Evolutionary conservation across 306 rosid species (phyloP).

Genomic region (Prunus campanulata): DNA sequence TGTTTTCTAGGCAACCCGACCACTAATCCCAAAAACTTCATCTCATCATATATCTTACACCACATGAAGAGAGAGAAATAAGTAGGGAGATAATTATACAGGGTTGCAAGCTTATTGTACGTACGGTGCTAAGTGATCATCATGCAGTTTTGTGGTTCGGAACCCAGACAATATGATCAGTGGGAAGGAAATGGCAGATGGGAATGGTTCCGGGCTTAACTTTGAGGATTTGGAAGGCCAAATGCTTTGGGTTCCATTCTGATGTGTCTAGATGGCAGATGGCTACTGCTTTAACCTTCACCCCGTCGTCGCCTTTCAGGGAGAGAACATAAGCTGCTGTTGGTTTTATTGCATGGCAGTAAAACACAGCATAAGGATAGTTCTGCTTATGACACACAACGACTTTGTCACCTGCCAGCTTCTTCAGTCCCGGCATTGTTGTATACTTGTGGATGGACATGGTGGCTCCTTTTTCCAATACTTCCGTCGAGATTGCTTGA

Average conservation of each 20-base stretch:
- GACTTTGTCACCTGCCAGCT: slow-evolving; percentile 31
- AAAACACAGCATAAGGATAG: slow-evolving; percentile 71
- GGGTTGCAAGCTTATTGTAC: too few species aligned
- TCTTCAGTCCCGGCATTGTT: slow-evolving; percentile 35
- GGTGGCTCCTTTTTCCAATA: slow-evolving; percentile 27
- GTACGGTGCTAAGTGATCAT: too few species aligned
- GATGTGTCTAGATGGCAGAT: slow-evolving; percentile 75
- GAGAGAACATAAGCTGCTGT: slow-evolving; percentile 47
- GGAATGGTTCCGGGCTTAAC: slow-evolving; percentile 78
- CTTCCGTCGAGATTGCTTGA: slow-evolving; percentile 56
- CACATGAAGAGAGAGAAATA: too few species aligned
- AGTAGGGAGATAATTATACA: too few species aligned
- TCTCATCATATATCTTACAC: too few species aligned
- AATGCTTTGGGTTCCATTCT: slow-evolving; percentile 74
- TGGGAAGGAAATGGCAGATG: slow-evolving; percentile 76
- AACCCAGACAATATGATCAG: slow-evolving; percentile 81
- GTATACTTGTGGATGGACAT: slow-evolving; percentile 36
- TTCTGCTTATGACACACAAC: slow-evolving; percentile 73
- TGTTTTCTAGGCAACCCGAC: too few species aligned
- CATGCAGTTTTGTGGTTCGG: slow-evolving; percentile 26
- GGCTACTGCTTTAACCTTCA: slow-evolving; percentile 59
- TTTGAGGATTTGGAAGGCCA: slow-evolving; percentile 78
- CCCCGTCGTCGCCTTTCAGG: slow-evolving; percentile 51
- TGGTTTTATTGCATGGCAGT: slow-evolving; percentile 53
- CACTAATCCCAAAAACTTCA: too few species aligned